A percentile compares a stretch with the other conserved stretches of the same genome.
phyloP scores from a whole-genome alignment of 169 alveolate genomes.

The Cystoisospora suis region DNA sequence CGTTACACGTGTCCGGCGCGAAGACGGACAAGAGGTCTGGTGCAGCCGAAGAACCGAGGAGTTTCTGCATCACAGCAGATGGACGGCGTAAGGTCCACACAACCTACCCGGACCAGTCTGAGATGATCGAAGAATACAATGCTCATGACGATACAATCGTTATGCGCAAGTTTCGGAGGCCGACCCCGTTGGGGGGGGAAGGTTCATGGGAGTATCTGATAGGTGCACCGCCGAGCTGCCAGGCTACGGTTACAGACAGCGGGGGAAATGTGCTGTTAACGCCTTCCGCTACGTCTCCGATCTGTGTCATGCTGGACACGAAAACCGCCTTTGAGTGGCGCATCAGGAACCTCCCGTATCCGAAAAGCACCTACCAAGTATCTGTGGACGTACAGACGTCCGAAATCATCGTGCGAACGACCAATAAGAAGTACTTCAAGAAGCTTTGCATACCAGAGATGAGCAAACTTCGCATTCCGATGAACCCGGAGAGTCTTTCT shows the following conservation, averaged over 20 bases:
- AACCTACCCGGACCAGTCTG: conserved; percentile 78
- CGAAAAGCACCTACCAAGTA: conserved; percentile 78
- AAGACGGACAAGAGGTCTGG: background rate
- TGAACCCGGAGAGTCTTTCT: conserved; percentile 75
- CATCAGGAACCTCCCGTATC: conserved; percentile 84
- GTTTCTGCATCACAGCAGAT: background rate
- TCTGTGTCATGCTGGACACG: conserved; percentile 21
- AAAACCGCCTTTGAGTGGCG: conserved; percentile 83
- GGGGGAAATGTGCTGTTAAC: conserved; percentile 74
- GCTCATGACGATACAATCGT: conserved; percentile 77
- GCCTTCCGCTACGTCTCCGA: conserved; percentile 78
- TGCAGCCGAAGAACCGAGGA: background rate
- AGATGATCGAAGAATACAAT: conserved; percentile 87
- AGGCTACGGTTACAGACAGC: conserved; percentile 67
- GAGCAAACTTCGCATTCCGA: conserved; percentile 69
- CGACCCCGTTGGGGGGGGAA: conserved; percentile 74
- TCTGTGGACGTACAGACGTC: conserved; percentile 79
- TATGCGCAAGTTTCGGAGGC: conserved; percentile 73
- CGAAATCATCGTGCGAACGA: conserved; percentile 83
- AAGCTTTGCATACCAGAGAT: conserved; percentile 83
- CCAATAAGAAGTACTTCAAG: conserved; percentile 86
- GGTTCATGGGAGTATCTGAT: conserved; percentile 82
- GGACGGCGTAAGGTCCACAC: conserved; percentile 76
- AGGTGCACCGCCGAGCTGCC: conserved; percentile 71
- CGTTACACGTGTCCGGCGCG: too few species aligned